Percentiles rank a stretch among this genome's conserved stretches.
phyloP scores from a whole-genome alignment of 306 rosid genomes.

The Herpetospermum pedunculosum region DNA sequence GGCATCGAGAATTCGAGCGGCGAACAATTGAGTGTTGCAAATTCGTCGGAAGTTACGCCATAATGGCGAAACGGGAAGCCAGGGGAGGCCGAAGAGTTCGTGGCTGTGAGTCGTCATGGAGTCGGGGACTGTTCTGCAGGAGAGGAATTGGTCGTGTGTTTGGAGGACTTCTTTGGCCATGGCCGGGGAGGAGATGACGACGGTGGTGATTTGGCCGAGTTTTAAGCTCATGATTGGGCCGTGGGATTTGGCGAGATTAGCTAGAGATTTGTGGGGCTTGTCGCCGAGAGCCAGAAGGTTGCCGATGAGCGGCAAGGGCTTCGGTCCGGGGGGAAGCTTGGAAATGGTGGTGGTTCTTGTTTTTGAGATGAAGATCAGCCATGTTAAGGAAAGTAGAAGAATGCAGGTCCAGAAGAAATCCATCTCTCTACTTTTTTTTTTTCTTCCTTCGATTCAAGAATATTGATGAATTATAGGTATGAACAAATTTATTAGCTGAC shows the following conservation, averaged over 20 bases:
- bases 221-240: slow-evolving; percentile 29
- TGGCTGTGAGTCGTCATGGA: slow-evolving; percentile 7
- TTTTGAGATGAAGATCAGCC: not conserved
- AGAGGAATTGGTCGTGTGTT: slow-evolving; percentile 18
- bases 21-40: slow-evolving; percentile 8
- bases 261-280: slow-evolving; percentile 26
- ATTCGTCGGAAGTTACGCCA: slow-evolving; percentile 18
- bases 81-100: slow-evolving; percentile 5
- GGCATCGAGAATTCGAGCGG: slow-evolving; percentile 14
- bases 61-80: slow-evolving; percentile 15
- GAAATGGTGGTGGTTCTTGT: not conserved
- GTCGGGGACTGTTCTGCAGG: slow-evolving; percentile 20
- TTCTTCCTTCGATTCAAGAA: no score
- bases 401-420: not conserved
- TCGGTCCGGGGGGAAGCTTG: slow-evolving; percentile 43
- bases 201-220: slow-evolving; percentile 23
- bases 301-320: slow-evolving; percentile 28
- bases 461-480: no score
- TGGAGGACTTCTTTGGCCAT: slow-evolving; percentile 20
- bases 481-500: no score
- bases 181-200: slow-evolving; percentile 18
- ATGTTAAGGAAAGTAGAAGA: not conserved
- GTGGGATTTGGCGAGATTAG: slow-evolving; percentile 16
- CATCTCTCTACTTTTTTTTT: not conserved
- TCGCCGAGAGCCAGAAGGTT: slow-evolving; percentile 32